phyloP scores from a whole-genome alignment of 2,329 filamentous ascomycete genomes.

The Cytospora paraplurivora region DNA sequence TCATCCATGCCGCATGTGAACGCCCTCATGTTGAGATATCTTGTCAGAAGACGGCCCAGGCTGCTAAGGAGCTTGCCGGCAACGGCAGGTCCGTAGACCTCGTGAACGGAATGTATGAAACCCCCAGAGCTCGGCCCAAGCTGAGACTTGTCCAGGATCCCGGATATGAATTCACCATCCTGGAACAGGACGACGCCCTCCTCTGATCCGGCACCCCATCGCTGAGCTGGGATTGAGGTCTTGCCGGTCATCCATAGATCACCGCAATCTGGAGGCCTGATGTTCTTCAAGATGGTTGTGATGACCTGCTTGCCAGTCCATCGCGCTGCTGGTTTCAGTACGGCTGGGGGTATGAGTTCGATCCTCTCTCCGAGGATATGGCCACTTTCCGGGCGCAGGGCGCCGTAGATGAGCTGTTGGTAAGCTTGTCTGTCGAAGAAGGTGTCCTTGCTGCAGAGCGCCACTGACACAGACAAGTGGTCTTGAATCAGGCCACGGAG shows the following conservation, averaged over 20 bases:
- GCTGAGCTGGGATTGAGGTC: constrained; percentile 73
- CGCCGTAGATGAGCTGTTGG: constrained; percentile 90
- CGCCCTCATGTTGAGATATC: constrained; percentile 87
- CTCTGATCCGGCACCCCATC: constrained; percentile 77
- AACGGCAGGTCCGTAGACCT: constrained; percentile 84
- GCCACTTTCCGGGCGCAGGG: constrained; percentile 84
- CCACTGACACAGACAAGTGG: constrained; percentile 92
- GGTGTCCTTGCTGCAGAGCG: constrained; percentile 86
- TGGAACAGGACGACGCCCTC: constrained; percentile 82
- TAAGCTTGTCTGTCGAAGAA: constrained; percentile 89
- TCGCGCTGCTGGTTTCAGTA: constrained; percentile 76
- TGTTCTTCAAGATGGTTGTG: constrained; percentile 89
- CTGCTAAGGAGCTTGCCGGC: constrained; percentile 89
- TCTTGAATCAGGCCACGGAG: constrained; percentile 96
- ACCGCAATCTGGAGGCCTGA: constrained; percentile 74
- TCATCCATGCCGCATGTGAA: constrained; percentile 99
- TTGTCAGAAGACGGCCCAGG: constrained; percentile 84
- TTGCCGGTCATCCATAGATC: constrained; percentile 79
- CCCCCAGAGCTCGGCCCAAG: constrained; percentile 86
- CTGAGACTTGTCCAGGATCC: constrained; percentile 94
- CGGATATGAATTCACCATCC: constrained; percentile 83
- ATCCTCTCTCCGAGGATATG: constrained; percentile 84
- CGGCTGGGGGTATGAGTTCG: constrained; percentile 75
- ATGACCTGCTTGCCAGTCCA: constrained; percentile 99
- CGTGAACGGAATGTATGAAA: constrained; percentile 88